Evolutionary conservation across 352 stramenopile genomes (phyloP), one percentile per base, ranked within the genome.

Genomic region (Proteromonas lacertae): DNA sequence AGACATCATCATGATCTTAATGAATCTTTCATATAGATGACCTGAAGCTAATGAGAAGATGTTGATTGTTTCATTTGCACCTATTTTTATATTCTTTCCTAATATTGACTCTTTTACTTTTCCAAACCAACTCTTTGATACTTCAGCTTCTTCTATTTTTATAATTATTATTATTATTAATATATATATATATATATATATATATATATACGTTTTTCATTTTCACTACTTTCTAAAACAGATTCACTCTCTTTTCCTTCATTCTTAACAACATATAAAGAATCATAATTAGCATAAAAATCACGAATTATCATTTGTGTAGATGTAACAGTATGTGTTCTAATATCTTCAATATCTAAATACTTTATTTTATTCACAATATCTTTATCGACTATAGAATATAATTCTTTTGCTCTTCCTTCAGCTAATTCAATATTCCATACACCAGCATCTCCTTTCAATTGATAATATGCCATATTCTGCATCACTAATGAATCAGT

Each of bases 1-100:
- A 43, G 69, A 92, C 13, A 92, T 68, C 84, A 99, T 97, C 88
- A 99, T 99, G 46, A 99, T 96, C 50, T 93, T 94, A 25, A 98
- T 47, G 44, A 99, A 84, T 17, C 86, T 60, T 50, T 99, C 88
- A 48, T 99, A 99, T 22, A 97, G 48, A 44, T 95, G 81, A 16
- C 88, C 75, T 14, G 66, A 78, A 13, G 86, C 86, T 22, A 99
- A 50, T 1, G 79, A 95, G 45, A 99, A 98, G 0, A 99, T 76
- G 48, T 99, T 76, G 36, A 98, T 86, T 6, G 66, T 80, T 16
- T 93, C 78, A 5, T 80, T 62, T 23, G 57, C 61, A 44, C 50
- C 41, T 44, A 14, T 42, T 32, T 9, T 36, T n/a, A 35, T 36
- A 47, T 16, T 38, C 38, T 14, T 35, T 45, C 17, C 21, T 22